Conservation (phyloP, 2,329 filamentous ascomycete species). For the Exophiala calicioides region DNA sequence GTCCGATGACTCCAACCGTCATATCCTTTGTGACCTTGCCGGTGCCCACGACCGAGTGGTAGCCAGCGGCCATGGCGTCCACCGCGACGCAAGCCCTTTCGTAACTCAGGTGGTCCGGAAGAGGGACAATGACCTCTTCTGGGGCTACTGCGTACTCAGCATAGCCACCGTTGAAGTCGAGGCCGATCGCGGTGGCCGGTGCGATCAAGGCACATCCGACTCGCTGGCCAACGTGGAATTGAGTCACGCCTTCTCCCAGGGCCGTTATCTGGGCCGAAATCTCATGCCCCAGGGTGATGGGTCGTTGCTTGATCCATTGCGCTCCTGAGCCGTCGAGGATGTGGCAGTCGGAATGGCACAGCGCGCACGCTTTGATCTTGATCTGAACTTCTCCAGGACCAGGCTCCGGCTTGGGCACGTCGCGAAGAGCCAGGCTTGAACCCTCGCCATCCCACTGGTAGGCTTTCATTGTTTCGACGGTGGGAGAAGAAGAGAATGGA, state of each 20-base stretch:
- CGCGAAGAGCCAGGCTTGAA: no score
- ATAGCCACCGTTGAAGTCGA: slow-evolving; percentile 4
- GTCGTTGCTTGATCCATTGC: slow-evolving; percentile 1
- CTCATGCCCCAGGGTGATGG: slow-evolving; percentile 7
- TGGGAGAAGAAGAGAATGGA: no score
- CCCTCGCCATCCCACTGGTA: no score
- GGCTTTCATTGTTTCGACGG: no score
- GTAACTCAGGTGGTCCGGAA: neutral
- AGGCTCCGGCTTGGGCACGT: no score
- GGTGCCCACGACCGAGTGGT: neutral
- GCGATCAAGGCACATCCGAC: neutral
- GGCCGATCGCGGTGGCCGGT: neutral
- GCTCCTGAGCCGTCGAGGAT: slow-evolving; percentile 5
- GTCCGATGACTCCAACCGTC: slow-evolving; percentile 1
- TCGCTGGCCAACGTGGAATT: slow-evolving; percentile 1
- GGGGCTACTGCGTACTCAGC: slow-evolving; percentile 2
- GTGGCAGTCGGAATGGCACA: slow-evolving; percentile 6
- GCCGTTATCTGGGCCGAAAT: neutral
- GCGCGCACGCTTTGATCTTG: slow-evolving; percentile 1
- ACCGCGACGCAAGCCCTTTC: neutral
- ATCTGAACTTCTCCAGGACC: neutral
- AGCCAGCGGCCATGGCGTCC: slow-evolving; percentile 3
- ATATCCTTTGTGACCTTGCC: neutral
- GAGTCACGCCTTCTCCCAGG: neutral
- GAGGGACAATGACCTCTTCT: neutral